These are phyloP conservation scores for Paecilomyces dactylethromorphus DNA, from an alignment of 2,329 filamentous ascomycete genomes.

Conservation along the genomic window DNA sequence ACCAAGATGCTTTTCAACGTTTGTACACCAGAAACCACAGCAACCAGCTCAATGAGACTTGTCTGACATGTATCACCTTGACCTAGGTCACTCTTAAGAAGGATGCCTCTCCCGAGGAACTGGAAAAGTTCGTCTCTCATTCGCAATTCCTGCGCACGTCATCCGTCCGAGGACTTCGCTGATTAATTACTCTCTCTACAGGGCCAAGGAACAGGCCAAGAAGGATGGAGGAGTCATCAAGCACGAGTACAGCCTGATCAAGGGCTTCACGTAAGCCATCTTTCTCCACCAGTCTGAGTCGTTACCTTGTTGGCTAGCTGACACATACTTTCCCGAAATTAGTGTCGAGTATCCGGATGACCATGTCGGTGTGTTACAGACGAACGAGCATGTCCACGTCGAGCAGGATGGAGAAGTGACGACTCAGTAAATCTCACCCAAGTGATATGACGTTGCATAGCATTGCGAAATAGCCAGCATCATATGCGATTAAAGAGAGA, in stretches of 20 bases:
- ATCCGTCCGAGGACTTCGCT: conserved; percentile 8
- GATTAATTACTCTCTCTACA: conserved; percentile 24
- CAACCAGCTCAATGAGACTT: background rate
- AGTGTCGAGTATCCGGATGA: conserved; percentile 71
- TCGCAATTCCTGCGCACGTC: background rate
- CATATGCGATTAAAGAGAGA: background rate
- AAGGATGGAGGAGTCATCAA: conserved; percentile 77
- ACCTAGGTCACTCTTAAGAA: conserved; percentile 72
- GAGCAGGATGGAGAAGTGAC: conserved; percentile 66
- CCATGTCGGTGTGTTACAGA: conserved; percentile 58
- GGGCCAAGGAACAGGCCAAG: conserved; percentile 68
- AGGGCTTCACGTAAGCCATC: conserved; percentile 76
- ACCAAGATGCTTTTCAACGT: conserved; percentile 35
- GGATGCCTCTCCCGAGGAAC: conserved; percentile 58
- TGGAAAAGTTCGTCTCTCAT: conserved; percentile 54
- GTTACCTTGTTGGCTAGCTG: conserved; percentile 3
- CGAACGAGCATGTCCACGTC: conserved; percentile 68
- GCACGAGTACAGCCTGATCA: conserved; percentile 80
- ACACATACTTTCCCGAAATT: conserved; percentile 1
- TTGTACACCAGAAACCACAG: conserved; percentile 6
- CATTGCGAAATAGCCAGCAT: background rate
- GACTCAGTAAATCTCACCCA: conserved; percentile 56
- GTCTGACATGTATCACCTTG: conserved; percentile 1
- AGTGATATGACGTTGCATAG: background rate
- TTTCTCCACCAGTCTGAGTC: background rate